Conservation (phyloP, 495 filamentous ascomycete species). For the Neurospora sp. region DNA sequence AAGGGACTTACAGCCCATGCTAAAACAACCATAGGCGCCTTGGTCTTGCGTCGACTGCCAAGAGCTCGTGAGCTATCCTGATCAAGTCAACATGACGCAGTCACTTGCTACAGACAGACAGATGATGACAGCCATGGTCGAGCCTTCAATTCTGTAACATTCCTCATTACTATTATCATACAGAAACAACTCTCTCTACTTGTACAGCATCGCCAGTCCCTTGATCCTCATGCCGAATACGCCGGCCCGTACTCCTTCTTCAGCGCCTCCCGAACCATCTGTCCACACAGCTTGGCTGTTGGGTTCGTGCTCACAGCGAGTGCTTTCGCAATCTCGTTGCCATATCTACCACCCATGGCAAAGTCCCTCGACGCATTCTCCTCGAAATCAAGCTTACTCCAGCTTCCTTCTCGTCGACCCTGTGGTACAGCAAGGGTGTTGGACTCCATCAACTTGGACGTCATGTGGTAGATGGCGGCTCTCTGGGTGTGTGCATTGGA, state of each 20-base stretch:
- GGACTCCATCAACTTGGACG: slow-evolving; percentile 38
- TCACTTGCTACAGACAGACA: neutral
- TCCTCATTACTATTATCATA: neutral
- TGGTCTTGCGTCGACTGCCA: slow-evolving; percentile 7
- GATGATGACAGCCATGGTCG: neutral
- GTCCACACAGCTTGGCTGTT: slow-evolving; percentile 78
- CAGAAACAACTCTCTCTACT: neutral
- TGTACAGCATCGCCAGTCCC: neutral
- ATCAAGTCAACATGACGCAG: neutral
- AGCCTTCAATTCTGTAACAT: neutral
- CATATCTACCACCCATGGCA: slow-evolving; percentile 63
- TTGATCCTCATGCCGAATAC: slow-evolving; percentile 18
- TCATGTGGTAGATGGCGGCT: slow-evolving; percentile 57
- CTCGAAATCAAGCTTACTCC: slow-evolving; percentile 50
- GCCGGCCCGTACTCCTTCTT: slow-evolving; percentile 54
- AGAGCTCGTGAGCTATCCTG: slow-evolving; percentile 7
- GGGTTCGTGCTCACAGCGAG: slow-evolving; percentile 77
- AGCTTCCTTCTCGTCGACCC: slow-evolving; percentile 27
- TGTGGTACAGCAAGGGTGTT: slow-evolving; percentile 16
- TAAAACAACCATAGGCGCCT: slow-evolving; percentile 12
- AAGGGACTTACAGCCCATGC: neutral
- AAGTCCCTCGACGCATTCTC: slow-evolving; percentile 66
- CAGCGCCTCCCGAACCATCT: slow-evolving; percentile 79
- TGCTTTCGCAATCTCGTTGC: slow-evolving; percentile 65
- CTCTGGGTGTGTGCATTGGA: slow-evolving; percentile 67